phyloP scores from a whole-genome alignment of 805 yeast genomes.

The Zygosaccharomyces rouxii region DNA sequence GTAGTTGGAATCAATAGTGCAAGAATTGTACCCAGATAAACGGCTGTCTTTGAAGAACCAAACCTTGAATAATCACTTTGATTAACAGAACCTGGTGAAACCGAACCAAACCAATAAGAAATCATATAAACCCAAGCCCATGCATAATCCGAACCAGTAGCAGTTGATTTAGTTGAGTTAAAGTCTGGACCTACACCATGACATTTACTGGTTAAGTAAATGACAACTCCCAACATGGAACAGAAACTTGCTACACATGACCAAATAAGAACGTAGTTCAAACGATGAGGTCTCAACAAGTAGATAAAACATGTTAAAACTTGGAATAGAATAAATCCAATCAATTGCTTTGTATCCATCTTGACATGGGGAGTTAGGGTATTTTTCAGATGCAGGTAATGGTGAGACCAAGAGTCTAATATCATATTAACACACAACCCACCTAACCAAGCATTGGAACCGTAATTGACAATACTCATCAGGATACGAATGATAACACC shows the following conservation, averaged over 20 bases:
- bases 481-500: constrained; percentile 42
- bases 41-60: constrained; percentile 33
- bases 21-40: constrained; percentile 34
- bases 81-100: constrained; percentile 40
- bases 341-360: constrained; percentile 37
- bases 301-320: constrained; percentile 40
- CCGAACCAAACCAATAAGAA: constrained; percentile 41
- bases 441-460: constrained; percentile 44
- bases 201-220: constrained; percentile 33
- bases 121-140: constrained; percentile 43
- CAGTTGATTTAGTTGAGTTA: constrained; percentile 27
- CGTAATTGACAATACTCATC: constrained; percentile 46
- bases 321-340: constrained; percentile 42
- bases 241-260: constrained; percentile 38
- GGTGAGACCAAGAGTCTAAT: constrained; percentile 40
- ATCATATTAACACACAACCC: constrained; percentile 39
- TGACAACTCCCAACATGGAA: constrained; percentile 41
- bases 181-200: constrained; percentile 37
- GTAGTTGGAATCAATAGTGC: constrained; percentile 39
- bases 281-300: constrained; percentile 41
- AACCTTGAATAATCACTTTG: constrained; percentile 41
- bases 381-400: constrained; percentile 35
- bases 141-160: constrained; percentile 36
- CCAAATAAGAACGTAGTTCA: constrained; percentile 36
- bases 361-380: constrained; percentile 33